These are phyloP conservation scores for Plasmodium knowlesi DNA, from an alignment of 169 alveolate species.

Conservation along the genomic window DNA sequence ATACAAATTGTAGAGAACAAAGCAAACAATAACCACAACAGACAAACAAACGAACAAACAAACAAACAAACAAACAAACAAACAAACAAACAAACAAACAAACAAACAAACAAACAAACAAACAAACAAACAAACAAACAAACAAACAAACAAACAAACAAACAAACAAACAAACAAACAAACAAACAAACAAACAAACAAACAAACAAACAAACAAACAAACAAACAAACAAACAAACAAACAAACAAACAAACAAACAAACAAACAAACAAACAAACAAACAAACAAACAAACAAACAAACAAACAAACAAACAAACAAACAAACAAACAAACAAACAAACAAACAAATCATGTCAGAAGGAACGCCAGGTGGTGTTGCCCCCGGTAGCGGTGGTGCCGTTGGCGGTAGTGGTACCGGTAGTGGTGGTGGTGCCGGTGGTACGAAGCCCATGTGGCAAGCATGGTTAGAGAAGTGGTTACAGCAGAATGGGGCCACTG, in stretches of 20 bases:
- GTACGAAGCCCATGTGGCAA: too few relatives aligned
- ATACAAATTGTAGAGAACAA: background rate
- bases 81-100: background rate
- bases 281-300: background rate
- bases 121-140: background rate
- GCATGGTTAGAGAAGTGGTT: too few relatives aligned
- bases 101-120: background rate
- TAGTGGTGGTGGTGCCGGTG: too few relatives aligned
- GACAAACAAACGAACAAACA: slow-evolving; percentile 3
- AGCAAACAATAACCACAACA: background rate
- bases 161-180: background rate
- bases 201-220: background rate
- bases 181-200: background rate
- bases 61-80: background rate
- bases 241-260: too few relatives aligned
- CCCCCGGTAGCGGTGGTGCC: too few relatives aligned
- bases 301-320: background rate
- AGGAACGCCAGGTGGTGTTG: too few relatives aligned
- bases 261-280: background rate
- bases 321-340: background rate
- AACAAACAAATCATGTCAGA: background rate
- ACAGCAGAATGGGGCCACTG: too few relatives aligned
- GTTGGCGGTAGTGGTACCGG: too few relatives aligned
- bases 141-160: background rate
- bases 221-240: too few relatives aligned